Conservation (phyloP, 2,329 filamentous ascomycete genomes). For the Colletotrichum godetiae region DNA sequence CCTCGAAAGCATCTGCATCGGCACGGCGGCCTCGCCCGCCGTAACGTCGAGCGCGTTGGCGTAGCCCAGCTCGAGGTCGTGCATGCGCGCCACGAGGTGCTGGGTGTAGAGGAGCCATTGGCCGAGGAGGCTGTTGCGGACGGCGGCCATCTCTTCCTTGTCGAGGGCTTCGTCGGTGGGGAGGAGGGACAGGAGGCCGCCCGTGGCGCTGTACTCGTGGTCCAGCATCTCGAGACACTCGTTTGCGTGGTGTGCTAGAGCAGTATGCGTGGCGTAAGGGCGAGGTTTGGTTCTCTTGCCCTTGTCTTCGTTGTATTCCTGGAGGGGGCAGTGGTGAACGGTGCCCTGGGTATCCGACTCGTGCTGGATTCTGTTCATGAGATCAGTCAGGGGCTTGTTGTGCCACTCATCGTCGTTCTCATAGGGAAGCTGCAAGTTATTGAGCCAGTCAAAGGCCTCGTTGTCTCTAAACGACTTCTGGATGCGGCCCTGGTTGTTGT, state of each 20-base stretch:
- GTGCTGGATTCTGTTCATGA: conserved; percentile 57
- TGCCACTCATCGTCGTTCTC: conserved; percentile 59
- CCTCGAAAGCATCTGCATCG: conserved; percentile 62
- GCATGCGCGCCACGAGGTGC: conserved; percentile 63
- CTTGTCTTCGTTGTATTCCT: conserved; percentile 39
- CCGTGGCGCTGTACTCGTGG: conserved; percentile 66
- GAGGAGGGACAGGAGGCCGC: conserved; percentile 66
- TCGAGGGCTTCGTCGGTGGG: conserved; percentile 53
- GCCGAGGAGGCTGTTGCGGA: conserved; percentile 64
- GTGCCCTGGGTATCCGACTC: conserved; percentile 55
- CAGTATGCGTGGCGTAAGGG: conserved; percentile 59
- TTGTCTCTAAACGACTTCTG: conserved; percentile 49
- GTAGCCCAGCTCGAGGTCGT: conserved; percentile 67
- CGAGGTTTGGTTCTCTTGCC: conserved; percentile 37
- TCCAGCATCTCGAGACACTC: conserved; percentile 69
- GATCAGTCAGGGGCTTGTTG: conserved; percentile 56
- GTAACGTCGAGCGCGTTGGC: conserved; percentile 63
- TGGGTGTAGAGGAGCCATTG: conserved; percentile 68
- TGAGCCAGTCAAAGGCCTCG: conserved; percentile 69
- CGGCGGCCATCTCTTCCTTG: conserved; percentile 51
- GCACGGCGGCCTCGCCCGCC: conserved; percentile 60
- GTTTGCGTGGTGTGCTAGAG: conserved; percentile 68
- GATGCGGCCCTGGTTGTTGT: conserved; percentile 12
- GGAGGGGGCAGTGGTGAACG: conserved; percentile 59
- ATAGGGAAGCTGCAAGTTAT: conserved; percentile 61